These are phyloP conservation scores for Hypholoma sublateritium DNA, from an alignment of 768 basidiomycete genomes.

Conservation along the genomic window DNA sequence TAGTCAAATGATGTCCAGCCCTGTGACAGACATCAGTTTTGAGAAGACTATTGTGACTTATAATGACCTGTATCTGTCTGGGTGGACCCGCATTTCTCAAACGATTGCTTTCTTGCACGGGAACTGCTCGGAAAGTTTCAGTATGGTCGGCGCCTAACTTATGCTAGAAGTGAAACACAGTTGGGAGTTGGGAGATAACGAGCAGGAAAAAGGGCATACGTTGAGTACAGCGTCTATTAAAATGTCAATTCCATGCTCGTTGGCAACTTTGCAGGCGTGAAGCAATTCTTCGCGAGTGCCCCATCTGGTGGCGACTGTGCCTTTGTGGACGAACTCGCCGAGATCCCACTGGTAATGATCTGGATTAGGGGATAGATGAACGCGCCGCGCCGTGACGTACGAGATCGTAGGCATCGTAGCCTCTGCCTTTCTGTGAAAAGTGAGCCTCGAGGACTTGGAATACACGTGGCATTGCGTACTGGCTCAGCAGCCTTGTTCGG, in stretches of 20 bases:
- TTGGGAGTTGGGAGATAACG: background rate
- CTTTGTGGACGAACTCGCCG: conserved; percentile 82
- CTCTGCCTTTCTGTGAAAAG: conserved; percentile 57
- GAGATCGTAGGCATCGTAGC: conserved; percentile 86
- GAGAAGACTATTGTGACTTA: background rate
- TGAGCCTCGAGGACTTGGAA: background rate
- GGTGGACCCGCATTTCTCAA: conserved; percentile 55
- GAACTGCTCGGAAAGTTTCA: conserved; percentile 70
- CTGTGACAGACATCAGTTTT: conserved; percentile 33
- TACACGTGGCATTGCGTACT: conserved; percentile 31
- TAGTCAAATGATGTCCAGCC: conserved; percentile 90
- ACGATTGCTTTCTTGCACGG: conserved; percentile 70
- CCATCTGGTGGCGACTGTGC: conserved; percentile 75
- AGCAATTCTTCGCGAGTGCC: conserved; percentile 82
- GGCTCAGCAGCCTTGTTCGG: conserved; percentile 74
- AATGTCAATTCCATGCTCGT: conserved; percentile 67
- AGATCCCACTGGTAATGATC: conserved; percentile 69
- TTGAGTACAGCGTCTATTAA: conserved; percentile 90
- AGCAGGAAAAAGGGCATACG: conserved; percentile 39
- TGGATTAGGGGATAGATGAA: background rate
- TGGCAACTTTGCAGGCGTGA: conserved; percentile 66
- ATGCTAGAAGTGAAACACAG: conserved; percentile 46
- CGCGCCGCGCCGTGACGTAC: conserved; percentile 35
- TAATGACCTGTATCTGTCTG: conserved; percentile 65
- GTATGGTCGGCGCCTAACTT: conserved; percentile 81